Percentiles rank a stretch among this genome's conserved stretches.
Conservation (phyloP, 345 rosid species). For the Populus tremula region DNA sequence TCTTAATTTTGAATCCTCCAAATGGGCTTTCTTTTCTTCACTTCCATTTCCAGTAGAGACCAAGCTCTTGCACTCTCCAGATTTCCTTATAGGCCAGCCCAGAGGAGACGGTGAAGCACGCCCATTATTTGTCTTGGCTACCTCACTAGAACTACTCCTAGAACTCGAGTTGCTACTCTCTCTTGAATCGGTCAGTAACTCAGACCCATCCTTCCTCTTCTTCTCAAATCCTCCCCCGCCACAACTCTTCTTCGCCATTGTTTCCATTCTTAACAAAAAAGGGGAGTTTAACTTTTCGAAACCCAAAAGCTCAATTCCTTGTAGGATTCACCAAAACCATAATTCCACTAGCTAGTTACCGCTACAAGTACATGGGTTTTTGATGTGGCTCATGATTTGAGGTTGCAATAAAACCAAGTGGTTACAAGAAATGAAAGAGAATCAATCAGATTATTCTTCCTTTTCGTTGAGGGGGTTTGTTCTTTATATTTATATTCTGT, state of each 20-base stretch:
- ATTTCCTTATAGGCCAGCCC: constrained; percentile 93
- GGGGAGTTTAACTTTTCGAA: background rate
- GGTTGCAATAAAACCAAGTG: background rate
- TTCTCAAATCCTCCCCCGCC: constrained; percentile 26
- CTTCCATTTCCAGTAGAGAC: constrained; percentile 29
- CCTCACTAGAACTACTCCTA: constrained; percentile 34
- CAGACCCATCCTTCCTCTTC: constrained; percentile 41
- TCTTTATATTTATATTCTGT: constrained; percentile 10
- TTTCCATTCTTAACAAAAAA: constrained; percentile 44
- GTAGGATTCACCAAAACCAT: constrained; percentile 10
- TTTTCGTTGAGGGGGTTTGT: background rate
- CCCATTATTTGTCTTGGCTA: constrained; percentile 23
- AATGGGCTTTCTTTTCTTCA: constrained; percentile 28
- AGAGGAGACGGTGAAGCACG: constrained; percentile 54
- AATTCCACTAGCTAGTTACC: background rate
- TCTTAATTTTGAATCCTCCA: constrained; percentile 40
- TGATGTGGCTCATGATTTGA: constrained; percentile 14
- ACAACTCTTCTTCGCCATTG: constrained; percentile 40
- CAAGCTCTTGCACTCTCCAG: constrained; percentile 47
- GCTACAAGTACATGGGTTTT: background rate
- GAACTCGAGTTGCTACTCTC: constrained; percentile 50
- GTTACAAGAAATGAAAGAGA: background rate
- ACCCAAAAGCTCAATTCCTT: constrained; percentile 5
- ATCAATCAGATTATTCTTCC: background rate
- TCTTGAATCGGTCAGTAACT: constrained; percentile 48